phyloP scores from a whole-genome alignment of 2,329 filamentous ascomycete species.

The Fusarium sp. region DNA sequence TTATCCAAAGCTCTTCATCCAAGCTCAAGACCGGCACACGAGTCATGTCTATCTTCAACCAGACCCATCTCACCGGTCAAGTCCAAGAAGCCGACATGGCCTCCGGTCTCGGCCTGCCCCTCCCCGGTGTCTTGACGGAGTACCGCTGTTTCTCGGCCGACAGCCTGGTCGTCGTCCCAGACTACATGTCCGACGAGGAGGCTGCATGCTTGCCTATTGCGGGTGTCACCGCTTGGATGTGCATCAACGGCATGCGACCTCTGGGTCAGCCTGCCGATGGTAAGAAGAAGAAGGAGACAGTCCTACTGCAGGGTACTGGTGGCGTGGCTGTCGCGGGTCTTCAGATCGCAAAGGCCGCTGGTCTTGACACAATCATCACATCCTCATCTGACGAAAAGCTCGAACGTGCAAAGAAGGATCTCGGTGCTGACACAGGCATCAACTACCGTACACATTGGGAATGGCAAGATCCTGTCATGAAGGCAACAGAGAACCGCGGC shows the following conservation, averaged over 20 bases:
- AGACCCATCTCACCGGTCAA: constrained; percentile 71
- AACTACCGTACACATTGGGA: constrained; percentile 68
- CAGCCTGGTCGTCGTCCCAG: constrained; percentile 70
- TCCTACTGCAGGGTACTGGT: constrained; percentile 69
- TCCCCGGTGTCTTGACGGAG: constrained; percentile 70
- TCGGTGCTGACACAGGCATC: constrained; percentile 67
- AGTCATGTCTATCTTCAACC: constrained; percentile 77
- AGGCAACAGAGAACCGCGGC: constrained; percentile 61
- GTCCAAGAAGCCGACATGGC: constrained; percentile 68
- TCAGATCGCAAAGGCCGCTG: constrained; percentile 68
- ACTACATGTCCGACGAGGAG: constrained; percentile 71
- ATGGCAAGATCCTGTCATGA: constrained; percentile 66
- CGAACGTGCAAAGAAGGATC: constrained; percentile 58
- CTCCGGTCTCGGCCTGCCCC: constrained; percentile 72
- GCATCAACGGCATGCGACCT: constrained; percentile 72
- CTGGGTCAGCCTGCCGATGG: constrained; percentile 60
- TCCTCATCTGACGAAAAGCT: constrained; percentile 69
- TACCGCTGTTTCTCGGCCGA: constrained; percentile 72
- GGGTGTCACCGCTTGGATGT: constrained; percentile 75
- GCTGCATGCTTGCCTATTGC: constrained; percentile 74
- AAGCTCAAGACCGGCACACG: constrained; percentile 71
- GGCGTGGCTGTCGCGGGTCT: constrained; percentile 67
- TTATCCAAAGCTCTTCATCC: constrained; percentile 61
- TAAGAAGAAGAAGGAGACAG: constrained; percentile 48
- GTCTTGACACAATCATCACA: constrained; percentile 66